Evolutionary conservation across 495 filamentous ascomycete genomes (phyloP), one percentile per base, ranked within the genome.

Genomic region (Penicillium cataractarum): DNA sequence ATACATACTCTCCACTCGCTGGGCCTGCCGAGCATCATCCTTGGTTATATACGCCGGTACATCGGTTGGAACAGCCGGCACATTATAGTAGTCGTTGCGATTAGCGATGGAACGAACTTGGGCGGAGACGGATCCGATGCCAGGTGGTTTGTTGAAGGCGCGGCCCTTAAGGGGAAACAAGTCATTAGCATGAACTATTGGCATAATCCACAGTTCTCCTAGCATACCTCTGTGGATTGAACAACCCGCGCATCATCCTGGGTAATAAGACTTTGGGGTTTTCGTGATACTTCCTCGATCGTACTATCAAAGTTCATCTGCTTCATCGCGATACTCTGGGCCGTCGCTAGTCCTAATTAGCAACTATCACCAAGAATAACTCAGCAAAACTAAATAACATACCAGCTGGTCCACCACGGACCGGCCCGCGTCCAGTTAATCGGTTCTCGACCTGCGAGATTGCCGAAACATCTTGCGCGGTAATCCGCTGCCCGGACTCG

Each of bases 351-450:
- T 6, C 9, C 4, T 13, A 9, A 35, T 39, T 10, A 52, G 58
- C 50, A 22, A 9, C 24, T n/a, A n/a, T n/a, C 29, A 32, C 39
- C 24, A 6, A 15, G 15, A 4, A 24, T 24, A 26, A 15, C 9
- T 4, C 26, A 37, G 24, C 33, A 48, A 22, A 21, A 26, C 21
- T 29, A 46, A 6, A 6, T 40, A 72, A 81, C 40, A 75, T 65
- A 60, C 80, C 79, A 10, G 79, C 78, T 39, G 85, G 80, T 15
- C 85, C 85, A 55, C 86, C 86, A 53, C 85, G 85, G 27, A 86
- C 81, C 19, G 82, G 79, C 12, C 81, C 79, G 2, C 77, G 76
- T 17, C 82, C 80, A 0, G 72, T 76, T 57, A 76, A 54, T n/a
- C 70, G 65, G 33, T 71, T 73, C 51, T 79, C 75, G 1, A 68